Evolutionary conservation across 2,329 filamentous ascomycete genomes (phyloP), one percentile per base, ranked within the genome.

Genomic region (Chaetoscypha palmicola): DNA sequence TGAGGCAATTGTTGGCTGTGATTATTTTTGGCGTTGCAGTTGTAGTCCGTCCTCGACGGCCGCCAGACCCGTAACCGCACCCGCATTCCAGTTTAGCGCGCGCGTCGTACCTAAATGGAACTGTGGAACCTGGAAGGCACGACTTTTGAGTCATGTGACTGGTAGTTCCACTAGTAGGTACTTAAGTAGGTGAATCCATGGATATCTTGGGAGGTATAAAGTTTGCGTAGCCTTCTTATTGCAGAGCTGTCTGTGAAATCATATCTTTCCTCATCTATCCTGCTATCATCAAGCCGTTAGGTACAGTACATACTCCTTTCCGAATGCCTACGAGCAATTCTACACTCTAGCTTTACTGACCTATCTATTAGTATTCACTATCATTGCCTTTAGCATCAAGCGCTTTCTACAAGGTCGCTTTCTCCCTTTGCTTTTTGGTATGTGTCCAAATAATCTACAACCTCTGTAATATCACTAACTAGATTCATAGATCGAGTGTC

Each of bases 361-460:
- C 32, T 35, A 35, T 35, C 32, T 35, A 19, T 14, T 35, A 34
- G 17, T 16, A 9, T 5, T 4, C 10, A 4, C 32, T 35, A 35
- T 35, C 32, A 35, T 12, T 19, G n/a, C 32, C 32, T 35, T 20
- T 17, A 35, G 32, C 32, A 35, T 35, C 32, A 34, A 35, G 32
- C n/a, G n/a, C n/a, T n/a, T n/a, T n/a, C n/a, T n/a, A n/a, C n/a
- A n/a, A n/a, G n/a, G n/a, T n/a, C 19, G 3, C 1, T 35, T 35
- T 35, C n/a, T 17, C 19, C 19, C 32, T 35, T 17, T 35, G 32
- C 32, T 35, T 35, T 35, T 35, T 9, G 32, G 32, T 35, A 3
- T 14, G 32, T 35, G 19, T 17, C 14, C 17, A 5, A 20, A 35
- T 19, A 17, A 14, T 14, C 1, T 35, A 8, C 8, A 35, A 12